Conservation (phyloP, 75 land plant species). For the Pseudotsuga menziesii region DNA sequence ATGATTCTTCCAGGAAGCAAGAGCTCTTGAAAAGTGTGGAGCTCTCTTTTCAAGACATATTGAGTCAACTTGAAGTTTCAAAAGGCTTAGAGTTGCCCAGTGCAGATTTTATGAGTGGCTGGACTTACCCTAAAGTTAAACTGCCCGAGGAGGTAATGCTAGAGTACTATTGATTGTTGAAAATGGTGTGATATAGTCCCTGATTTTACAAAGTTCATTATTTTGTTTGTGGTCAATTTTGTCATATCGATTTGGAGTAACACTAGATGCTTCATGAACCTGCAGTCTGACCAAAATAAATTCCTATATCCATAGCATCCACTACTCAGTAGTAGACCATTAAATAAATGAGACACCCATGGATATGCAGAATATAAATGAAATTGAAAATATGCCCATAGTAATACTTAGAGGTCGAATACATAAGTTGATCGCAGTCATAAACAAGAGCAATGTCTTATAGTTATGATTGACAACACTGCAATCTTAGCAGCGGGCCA, state of each 20-base stretch:
- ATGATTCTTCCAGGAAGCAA: constrained; percentile 37
- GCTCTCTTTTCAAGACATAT: constrained; percentile 14
- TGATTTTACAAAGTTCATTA: neutral
- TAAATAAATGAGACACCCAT: too few species aligned
- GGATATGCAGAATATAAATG: too few species aligned
- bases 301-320: too few species aligned
- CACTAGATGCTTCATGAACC: neutral
- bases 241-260: neutral
- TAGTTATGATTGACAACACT: too few species aligned
- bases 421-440: too few species aligned
- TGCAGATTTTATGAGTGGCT: too few species aligned
- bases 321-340: too few species aligned
- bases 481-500: too few species aligned
- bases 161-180: neutral
- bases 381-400: too few species aligned
- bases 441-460: too few species aligned
- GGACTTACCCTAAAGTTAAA: neutral
- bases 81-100: constrained; percentile 2
- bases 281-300: neutral
- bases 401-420: too few species aligned
- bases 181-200: neutral
- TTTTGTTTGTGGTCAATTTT: neutral
- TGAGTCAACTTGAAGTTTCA: constrained; percentile 19
- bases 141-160: constrained; percentile 1
- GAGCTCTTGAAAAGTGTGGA: constrained; percentile 28